phyloP scores from a whole-genome alignment of 2,329 filamentous ascomycete species.

The Chrysoporthe austroafricana region DNA sequence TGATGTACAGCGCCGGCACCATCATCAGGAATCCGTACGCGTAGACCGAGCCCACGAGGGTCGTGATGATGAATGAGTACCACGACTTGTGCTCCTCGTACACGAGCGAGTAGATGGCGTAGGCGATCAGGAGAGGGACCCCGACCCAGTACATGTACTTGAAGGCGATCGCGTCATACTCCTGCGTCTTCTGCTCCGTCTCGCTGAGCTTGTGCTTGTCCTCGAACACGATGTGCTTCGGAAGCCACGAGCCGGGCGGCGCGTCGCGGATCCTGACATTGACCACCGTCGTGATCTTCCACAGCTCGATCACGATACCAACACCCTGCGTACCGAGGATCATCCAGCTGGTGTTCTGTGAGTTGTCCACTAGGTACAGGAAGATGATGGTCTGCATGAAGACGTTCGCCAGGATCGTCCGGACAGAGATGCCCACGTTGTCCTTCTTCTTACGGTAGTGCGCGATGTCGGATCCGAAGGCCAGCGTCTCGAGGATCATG shows the following conservation, averaged over 20 bases:
- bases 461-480: conserved; percentile 95
- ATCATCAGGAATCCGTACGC: conserved; percentile 99
- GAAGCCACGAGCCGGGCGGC: conserved; percentile 69
- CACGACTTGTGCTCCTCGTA: conserved; percentile 97
- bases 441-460: conserved; percentile 99
- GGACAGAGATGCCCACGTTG: conserved; percentile 93
- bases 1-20: conserved; percentile 97
- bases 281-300: conserved; percentile 97
- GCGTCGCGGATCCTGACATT: conserved; percentile 80
- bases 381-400: conserved; percentile 98
- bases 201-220: conserved; percentile 96
- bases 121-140: conserved; percentile 85
- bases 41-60: conserved; percentile 93
- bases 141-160: conserved; percentile 93
- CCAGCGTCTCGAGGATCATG: conserved; percentile 92
- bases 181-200: conserved; percentile 96
- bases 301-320: conserved; percentile 71
- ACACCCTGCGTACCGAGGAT: conserved; percentile 92
- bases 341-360: conserved; percentile 98
- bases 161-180: conserved; percentile 98
- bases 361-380: conserved; percentile 95
- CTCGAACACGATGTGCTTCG: conserved; percentile 83
- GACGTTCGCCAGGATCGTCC: conserved; percentile 94
- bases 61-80: conserved; percentile 96
- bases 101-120: conserved; percentile 86